Base-by-base conservation (phyloP, 1,284 basidiomycete species). In the Ceratobasidium sp. region DNA sequence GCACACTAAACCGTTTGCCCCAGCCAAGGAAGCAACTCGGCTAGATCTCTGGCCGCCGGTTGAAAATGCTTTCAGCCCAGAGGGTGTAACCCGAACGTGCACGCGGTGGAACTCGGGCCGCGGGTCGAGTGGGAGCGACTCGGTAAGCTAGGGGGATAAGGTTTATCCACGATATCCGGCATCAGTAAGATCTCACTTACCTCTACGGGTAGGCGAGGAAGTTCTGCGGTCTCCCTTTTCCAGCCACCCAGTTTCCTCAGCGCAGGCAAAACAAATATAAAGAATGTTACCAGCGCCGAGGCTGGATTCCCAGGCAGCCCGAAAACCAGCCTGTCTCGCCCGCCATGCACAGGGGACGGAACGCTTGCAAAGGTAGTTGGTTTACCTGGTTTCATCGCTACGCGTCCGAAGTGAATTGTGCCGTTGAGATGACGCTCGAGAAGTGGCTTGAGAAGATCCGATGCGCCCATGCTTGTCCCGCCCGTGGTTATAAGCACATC, bases 271-370 rank as follows among this genome's bases (percentile, higher is more conserved):
- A 96, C 95, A 82, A 96, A 96, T 6, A 96, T 83, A 82, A 95
- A 89, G 84, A 96, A 96, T 18, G 91, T 95, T 2, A 96, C 95
- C n/a, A 96, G 87, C 10, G 95, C 96, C 5, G 91, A 92, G 0
- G 96, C 95, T 0, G 96, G 96, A 82, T 96, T 96, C 0, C 95
- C 96, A 0, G 95, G 95, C 0, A 97, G 88, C 0, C 94, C 94
- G 82, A 97, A 96, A 3, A 96, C 82, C 4, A 91, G 89, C 80
- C 91, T 92, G 48, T 82, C 80, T n/a, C 79, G 80, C 8, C 30
- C 81, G 10, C 83, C 64, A 44, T 80, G 77, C 57, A 60, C 33
- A 80, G 52, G 6, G 73, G 82, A 78, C 0, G 91, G 92, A 33
- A 96, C 86, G 2, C 90, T 94, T 0, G 95, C 95, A 81, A 96